These are phyloP conservation scores for Trametes elegans DNA, from an alignment of 768 basidiomycete genomes.

Conservation along the genomic window DNA sequence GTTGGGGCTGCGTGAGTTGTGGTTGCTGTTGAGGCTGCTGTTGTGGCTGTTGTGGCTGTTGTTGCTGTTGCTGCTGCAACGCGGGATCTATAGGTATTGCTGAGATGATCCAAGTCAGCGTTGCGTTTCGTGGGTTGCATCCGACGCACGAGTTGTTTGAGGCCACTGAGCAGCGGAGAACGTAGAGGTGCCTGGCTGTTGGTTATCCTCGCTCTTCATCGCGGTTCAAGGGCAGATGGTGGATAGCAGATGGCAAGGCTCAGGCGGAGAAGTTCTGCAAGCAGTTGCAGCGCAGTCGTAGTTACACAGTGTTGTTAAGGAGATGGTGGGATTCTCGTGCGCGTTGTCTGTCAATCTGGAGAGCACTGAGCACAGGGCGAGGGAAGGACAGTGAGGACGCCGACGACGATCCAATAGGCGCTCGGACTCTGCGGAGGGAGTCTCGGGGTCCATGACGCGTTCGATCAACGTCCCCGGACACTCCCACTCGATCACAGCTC, in stretches of 20 bases:
- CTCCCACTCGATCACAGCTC: background rate
- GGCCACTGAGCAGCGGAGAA: conserved; percentile 41
- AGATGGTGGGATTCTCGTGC: too few relatives aligned
- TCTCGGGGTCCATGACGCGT: background rate
- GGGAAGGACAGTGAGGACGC: too few relatives aligned
- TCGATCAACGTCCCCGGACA: background rate
- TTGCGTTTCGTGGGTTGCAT: too few relatives aligned
- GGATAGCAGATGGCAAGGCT: too few relatives aligned
- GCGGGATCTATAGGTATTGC: conserved; percentile 68
- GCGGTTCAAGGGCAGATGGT: too few relatives aligned
- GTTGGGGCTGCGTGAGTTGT: conserved; percentile 70
- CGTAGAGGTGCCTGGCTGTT: conserved; percentile 29
- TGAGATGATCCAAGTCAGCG: conserved; percentile 23
- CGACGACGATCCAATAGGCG: background rate
- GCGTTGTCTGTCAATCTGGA: too few relatives aligned
- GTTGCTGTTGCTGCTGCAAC: conserved; percentile 59
- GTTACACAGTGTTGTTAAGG: too few relatives aligned
- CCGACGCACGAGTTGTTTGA: conserved; percentile 33
- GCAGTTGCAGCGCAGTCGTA: background rate
- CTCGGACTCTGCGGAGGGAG: background rate
- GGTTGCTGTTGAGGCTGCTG: conserved; percentile 48
- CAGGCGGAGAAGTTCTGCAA: background rate
- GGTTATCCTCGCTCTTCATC: conserved; percentile 45
- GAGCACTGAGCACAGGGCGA: too few relatives aligned
- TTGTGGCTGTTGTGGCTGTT: conserved; percentile 19